Evolutionary conservation across 768 basidiomycete species (phyloP).

Genomic region (Naematelia encephala): DNA sequence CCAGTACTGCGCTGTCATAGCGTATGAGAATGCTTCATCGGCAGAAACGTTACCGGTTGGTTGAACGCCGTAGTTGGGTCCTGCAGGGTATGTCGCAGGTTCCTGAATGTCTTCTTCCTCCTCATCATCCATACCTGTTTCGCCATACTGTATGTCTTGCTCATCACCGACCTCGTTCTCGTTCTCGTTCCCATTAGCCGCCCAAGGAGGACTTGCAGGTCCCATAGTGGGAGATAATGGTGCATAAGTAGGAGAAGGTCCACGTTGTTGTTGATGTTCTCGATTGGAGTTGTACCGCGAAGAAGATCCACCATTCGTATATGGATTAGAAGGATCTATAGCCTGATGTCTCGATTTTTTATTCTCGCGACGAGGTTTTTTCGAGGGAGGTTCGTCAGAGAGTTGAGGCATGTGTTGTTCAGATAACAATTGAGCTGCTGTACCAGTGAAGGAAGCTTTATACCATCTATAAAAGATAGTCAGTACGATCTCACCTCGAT

Average conservation of each 20-base stretch:
- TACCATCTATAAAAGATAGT: slow-evolving; percentile 21
- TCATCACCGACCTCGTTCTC: neutral
- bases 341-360: neutral
- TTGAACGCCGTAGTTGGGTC: slow-evolving; percentile 5
- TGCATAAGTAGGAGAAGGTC: slow-evolving; percentile 19
- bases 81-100: neutral
- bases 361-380: slow-evolving; percentile 7
- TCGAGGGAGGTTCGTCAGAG: slow-evolving; percentile 8
- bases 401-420: slow-evolving; percentile 1
- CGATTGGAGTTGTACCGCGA: slow-evolving; percentile 5
- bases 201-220: neutral
- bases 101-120: neutral
- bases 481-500: too few relatives aligned
- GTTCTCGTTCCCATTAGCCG: neutral
- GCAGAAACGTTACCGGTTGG: slow-evolving; percentile 6
- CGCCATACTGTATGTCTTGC: neutral
- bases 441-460: slow-evolving; percentile 11
- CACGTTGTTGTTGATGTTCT: slow-evolving; percentile 10
- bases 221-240: slow-evolving; percentile 12
- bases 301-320: slow-evolving; percentile 3
- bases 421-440: neutral
- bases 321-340: slow-evolving; percentile 12
- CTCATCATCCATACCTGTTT: neutral
- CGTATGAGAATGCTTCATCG: slow-evolving; percentile 36
- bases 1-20: slow-evolving; percentile 49